Evolutionary conservation across 2,329 filamentous ascomycete species (phyloP).

Genomic region (Verticillium alfalfae): DNA sequence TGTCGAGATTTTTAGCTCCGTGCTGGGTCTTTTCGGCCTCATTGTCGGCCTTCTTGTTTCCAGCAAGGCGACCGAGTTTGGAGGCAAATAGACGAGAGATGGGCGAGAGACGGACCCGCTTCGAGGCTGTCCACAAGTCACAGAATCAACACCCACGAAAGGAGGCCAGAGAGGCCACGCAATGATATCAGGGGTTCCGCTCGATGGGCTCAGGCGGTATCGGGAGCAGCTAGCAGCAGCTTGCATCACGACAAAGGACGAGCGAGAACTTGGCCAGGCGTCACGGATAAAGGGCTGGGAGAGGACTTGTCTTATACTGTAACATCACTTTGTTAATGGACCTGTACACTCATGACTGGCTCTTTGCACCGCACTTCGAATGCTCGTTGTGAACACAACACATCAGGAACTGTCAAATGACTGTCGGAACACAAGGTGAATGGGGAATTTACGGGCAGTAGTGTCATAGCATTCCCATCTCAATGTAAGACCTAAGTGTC

Average conservation of each 20-base stretch:
- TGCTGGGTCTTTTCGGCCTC: slow-evolving; percentile 90
- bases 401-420: no score
- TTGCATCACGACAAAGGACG: slow-evolving; percentile 13
- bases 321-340: slow-evolving; percentile 7
- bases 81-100: slow-evolving; percentile 19
- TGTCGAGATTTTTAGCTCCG: slow-evolving; percentile 98
- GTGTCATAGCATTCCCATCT: no score
- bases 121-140: background rate
- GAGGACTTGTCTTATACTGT: slow-evolving; percentile 12
- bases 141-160: background rate
- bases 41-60: slow-evolving; percentile 90
- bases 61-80: slow-evolving; percentile 75
- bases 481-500: no score
- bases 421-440: no score
- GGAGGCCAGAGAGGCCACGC: background rate
- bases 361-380: background rate
- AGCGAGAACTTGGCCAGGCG: slow-evolving; percentile 10
- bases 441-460: no score
- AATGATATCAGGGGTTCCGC: slow-evolving; percentile 3
- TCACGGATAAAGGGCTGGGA: slow-evolving; percentile 13
- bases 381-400: no score
- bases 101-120: background rate
- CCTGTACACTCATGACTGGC: background rate
- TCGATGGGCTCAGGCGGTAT: slow-evolving; percentile 3
- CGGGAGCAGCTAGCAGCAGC: background rate